A percentile compares a stretch with the other conserved stretches of the same genome.
These are phyloP conservation scores for Rosellinia necatrix DNA, from an alignment of 2,329 filamentous ascomycete genomes.

Conservation along the genomic window DNA sequence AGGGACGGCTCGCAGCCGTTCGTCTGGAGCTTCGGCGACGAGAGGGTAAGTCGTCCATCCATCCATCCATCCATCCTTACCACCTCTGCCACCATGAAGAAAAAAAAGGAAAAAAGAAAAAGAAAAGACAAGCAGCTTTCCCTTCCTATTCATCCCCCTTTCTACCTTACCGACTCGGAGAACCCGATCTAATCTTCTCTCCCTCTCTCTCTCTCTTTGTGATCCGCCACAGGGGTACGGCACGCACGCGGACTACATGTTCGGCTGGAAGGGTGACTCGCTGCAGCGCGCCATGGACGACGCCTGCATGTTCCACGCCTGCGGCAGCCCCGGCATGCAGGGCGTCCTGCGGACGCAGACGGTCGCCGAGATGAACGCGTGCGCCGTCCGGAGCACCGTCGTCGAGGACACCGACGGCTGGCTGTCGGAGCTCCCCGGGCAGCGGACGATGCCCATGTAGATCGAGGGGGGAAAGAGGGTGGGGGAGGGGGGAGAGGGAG, in stretches of 20 bases:
- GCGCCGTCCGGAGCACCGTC: slow-evolving; percentile 8
- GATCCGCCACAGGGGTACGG: too few species aligned
- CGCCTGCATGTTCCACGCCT: slow-evolving; percentile 39
- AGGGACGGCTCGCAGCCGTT: slow-evolving; percentile 42
- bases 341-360: slow-evolving; percentile 23
- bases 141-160: too few species aligned
- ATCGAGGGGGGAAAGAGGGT: too few species aligned
- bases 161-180: too few species aligned
- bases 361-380: slow-evolving; percentile 23
- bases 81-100: too few species aligned
- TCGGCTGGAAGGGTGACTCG: slow-evolving; percentile 43
- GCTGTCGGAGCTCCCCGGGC: slow-evolving; percentile 22
- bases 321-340: slow-evolving; percentile 26
- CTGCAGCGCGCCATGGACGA: slow-evolving; percentile 42
- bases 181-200: too few species aligned
- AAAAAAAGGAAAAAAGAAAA: too few species aligned
- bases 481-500: too few species aligned
- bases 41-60: too few species aligned
- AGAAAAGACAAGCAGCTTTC: too few species aligned
- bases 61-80: too few species aligned
- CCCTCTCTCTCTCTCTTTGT: too few species aligned
- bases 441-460: slow-evolving; percentile 20
- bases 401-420: slow-evolving; percentile 19
- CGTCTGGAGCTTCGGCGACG: slow-evolving; percentile 38
- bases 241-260: slow-evolving; percentile 47